These are phyloP conservation scores for Pseudozyma pruni DNA, from an alignment of 1,284 basidiomycete genomes.

Conservation along the genomic window DNA sequence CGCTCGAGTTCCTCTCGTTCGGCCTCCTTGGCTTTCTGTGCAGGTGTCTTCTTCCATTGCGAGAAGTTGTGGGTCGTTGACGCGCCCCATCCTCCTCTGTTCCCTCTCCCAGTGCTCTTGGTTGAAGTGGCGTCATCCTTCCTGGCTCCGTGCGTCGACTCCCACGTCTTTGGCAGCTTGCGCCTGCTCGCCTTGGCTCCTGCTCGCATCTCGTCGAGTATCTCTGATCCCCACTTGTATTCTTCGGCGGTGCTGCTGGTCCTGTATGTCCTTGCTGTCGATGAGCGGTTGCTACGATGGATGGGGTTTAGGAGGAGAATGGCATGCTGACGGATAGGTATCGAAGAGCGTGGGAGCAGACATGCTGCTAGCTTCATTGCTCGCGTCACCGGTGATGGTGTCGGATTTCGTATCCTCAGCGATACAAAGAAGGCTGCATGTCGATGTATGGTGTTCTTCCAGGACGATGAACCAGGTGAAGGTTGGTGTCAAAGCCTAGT, in stretches of 20 bases:
- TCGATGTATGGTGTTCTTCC: too few species aligned
- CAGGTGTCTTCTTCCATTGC: slow-evolving; percentile 1
- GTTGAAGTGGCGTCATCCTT: neutral
- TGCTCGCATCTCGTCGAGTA: slow-evolving; percentile 24
- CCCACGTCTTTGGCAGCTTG: slow-evolving; percentile 38
- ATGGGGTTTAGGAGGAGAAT: neutral
- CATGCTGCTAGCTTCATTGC: slow-evolving; percentile 29
- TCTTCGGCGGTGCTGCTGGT: neutral
- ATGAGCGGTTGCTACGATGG: neutral
- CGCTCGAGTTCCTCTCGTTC: slow-evolving; percentile 23
- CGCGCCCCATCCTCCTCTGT: neutral
- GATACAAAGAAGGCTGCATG: too few species aligned
- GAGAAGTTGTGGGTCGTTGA: neutral
- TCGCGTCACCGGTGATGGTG: neutral
- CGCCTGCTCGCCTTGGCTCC: neutral
- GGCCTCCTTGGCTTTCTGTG: slow-evolving; percentile 17
- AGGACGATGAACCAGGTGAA: neutral
- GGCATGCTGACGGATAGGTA: slow-evolving; percentile 7
- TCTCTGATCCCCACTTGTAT: slow-evolving; percentile 8
- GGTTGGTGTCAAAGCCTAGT: neutral
- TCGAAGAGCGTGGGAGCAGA: slow-evolving; percentile 13
- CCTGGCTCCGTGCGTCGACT: slow-evolving; percentile 22
- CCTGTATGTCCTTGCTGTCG: neutral
- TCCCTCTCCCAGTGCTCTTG: neutral
- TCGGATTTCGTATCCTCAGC: too few species aligned